phyloP scores from a whole-genome alignment of 495 filamentous ascomycete genomes.

The Xylaria intraflava region DNA sequence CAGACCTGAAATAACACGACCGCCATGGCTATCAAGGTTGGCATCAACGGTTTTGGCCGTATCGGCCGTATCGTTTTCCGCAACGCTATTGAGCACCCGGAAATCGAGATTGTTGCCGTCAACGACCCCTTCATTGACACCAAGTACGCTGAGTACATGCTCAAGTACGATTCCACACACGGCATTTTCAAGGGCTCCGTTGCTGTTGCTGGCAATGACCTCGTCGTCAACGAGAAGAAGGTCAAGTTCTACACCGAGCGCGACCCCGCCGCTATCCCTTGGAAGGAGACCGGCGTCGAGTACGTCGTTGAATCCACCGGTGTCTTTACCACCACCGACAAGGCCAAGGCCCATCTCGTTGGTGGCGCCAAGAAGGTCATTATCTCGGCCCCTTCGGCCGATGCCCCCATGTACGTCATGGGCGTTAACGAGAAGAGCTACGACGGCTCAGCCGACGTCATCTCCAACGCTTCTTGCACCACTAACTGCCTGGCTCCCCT shows the following conservation, averaged over 20 bases:
- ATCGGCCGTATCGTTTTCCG: slow-evolving; percentile 88
- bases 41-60: slow-evolving; percentile 99
- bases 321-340: slow-evolving; percentile 98
- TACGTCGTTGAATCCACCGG: slow-evolving; percentile 99
- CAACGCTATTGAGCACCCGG: slow-evolving; percentile 72
- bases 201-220: slow-evolving; percentile 63
- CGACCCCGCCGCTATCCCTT: slow-evolving; percentile 87
- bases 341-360: slow-evolving; percentile 93
- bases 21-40: slow-evolving; percentile 59
- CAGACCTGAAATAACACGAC: slow-evolving; percentile 21
- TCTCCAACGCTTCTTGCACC: slow-evolving; percentile 99
- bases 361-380: slow-evolving; percentile 99
- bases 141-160: slow-evolving; percentile 99
- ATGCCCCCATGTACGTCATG: slow-evolving; percentile 99
- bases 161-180: slow-evolving; percentile 97
- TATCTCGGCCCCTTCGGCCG: slow-evolving; percentile 97
- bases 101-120: slow-evolving; percentile 87
- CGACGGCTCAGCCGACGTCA: slow-evolving; percentile 78
- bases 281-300: slow-evolving; percentile 78
- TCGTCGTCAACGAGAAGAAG: slow-evolving; percentile 90
- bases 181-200: slow-evolving; percentile 92
- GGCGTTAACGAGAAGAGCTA: slow-evolving; percentile 95
- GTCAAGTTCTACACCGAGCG: slow-evolving; percentile 93
- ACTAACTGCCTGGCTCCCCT: slow-evolving; percentile 99
- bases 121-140: slow-evolving; percentile 99